These are phyloP conservation scores for Alloteropsis semialata DNA, from an alignment of 176 grass and related monocot species.

Conservation along the genomic window DNA sequence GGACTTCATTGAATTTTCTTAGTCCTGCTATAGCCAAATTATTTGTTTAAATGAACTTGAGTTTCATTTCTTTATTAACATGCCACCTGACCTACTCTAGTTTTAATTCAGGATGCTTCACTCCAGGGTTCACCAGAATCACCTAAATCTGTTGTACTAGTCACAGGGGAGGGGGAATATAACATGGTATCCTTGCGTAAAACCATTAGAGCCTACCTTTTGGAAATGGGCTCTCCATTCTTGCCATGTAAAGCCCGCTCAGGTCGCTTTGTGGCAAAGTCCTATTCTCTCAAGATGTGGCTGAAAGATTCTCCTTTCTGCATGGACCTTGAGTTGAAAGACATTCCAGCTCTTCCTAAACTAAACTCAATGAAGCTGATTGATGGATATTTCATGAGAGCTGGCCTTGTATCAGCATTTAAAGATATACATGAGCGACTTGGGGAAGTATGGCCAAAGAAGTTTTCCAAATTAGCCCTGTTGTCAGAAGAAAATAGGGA, in stretches of 20 bases:
- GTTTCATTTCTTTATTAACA: conserved; percentile 14
- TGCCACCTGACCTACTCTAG: conserved; percentile 13
- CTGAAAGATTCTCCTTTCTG: conserved; percentile 95
- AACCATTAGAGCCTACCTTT: conserved; percentile 82
- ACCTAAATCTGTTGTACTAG: conserved; percentile 84
- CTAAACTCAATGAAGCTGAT: conserved; percentile 85
- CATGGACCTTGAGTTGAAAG: conserved; percentile 91
- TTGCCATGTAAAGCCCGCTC: conserved; percentile 68
- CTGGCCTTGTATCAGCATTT: conserved; percentile 77
- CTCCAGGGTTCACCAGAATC: conserved; percentile 89
- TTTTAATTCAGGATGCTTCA: conserved; percentile 74
- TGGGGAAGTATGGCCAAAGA: conserved; percentile 87
- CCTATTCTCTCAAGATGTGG: conserved; percentile 89
- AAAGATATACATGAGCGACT: conserved; percentile 81
- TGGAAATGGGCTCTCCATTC: conserved; percentile 87
- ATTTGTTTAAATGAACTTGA: neutral
- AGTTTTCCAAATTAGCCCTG: conserved; percentile 86
- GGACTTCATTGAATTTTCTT: neutral
- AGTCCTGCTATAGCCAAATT: neutral
- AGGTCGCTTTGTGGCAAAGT: conserved; percentile 75
- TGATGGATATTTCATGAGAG: conserved; percentile 92
- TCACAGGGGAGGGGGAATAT: conserved; percentile 91
- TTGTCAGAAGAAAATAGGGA: conserved; percentile 80
- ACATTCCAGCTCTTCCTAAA: conserved; percentile 59
- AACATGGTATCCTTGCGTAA: conserved; percentile 88